Evolutionary conservation across 305 asterid species (phyloP).

Genomic region (Caryopteris hybrid): DNA sequence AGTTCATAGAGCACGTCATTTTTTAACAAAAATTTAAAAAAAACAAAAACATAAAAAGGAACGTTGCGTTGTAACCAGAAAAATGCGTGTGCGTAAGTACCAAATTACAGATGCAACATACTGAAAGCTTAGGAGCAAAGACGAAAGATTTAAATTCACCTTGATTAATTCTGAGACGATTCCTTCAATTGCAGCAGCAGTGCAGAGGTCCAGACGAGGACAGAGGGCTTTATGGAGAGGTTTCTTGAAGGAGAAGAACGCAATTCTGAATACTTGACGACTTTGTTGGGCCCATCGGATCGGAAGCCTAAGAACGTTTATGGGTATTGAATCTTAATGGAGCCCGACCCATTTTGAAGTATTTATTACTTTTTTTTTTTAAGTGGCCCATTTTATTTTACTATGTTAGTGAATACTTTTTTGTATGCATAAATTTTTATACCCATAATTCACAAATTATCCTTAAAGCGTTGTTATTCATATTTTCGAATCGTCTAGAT

Average conservation of each 20-base stretch:
- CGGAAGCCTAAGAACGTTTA: too few species aligned
- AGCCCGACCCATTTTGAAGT: too few species aligned
- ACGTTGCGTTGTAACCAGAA: neutral
- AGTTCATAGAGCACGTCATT: neutral
- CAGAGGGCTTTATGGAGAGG: neutral
- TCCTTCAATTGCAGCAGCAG: neutral
- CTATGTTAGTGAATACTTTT: too few species aligned
- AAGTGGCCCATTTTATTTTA: too few species aligned
- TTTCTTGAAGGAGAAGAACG: conserved; percentile 18
- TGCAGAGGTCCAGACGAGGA: neutral
- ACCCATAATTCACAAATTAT: too few species aligned
- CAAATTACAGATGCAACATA: neutral
- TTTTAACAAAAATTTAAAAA: neutral
- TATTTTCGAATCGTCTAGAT: too few species aligned
- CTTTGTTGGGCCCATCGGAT: too few species aligned
- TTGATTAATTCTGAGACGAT: neutral
- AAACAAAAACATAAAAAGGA: too few species aligned
- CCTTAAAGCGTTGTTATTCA: too few species aligned
- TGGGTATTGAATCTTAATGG: too few species aligned
- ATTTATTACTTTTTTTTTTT: too few species aligned
- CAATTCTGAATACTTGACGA: neutral
- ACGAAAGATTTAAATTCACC: neutral
- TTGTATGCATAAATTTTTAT: too few species aligned
- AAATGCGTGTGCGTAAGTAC: neutral
- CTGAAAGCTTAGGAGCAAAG: neutral